These are phyloP conservation scores for Mycena kentingensis DNA, from an alignment of 768 basidiomycete species.

Conservation along the genomic window DNA sequence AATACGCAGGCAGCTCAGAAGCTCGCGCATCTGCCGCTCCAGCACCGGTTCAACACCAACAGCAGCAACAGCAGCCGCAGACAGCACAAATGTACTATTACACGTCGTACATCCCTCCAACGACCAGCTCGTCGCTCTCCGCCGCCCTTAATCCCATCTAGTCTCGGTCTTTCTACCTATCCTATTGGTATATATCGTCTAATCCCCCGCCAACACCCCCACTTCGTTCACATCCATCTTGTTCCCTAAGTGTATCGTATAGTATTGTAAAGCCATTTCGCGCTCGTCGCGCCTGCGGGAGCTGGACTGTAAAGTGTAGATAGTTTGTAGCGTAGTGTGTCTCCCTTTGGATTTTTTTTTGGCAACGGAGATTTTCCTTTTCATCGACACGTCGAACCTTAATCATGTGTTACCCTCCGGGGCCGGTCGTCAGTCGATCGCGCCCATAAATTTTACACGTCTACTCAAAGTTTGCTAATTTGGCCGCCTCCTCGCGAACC, in stretches of 20 bases:
- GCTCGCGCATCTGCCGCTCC: not conserved
- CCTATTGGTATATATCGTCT: slow-evolving; percentile 11
- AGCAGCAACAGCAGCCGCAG: not conserved
- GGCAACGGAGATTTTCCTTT: no score
- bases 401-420: no score
- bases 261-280: slow-evolving; percentile 9
- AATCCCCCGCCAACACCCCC: not conserved
- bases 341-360: no score
- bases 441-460: not conserved
- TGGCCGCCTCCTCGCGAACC: slow-evolving; percentile 67
- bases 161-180: slow-evolving; percentile 25
- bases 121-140: slow-evolving; percentile 38
- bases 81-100: not conserved
- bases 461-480: slow-evolving; percentile 32
- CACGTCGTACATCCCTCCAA: slow-evolving; percentile 1
- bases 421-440: no score
- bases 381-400: no score
- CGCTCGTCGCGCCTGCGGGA: slow-evolving; percentile 4
- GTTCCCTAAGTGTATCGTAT: not conserved
- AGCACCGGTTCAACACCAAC: not conserved
- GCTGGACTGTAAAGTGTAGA: slow-evolving; percentile 17
- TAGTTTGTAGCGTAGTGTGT: slow-evolving; percentile 10
- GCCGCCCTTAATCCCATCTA: slow-evolving; percentile 44
- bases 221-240: not conserved
- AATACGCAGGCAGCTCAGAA: slow-evolving; percentile 25